These are phyloP conservation scores for Diospyros kaki DNA, from an alignment of 148 eudicot species.

Conservation along the genomic window DNA sequence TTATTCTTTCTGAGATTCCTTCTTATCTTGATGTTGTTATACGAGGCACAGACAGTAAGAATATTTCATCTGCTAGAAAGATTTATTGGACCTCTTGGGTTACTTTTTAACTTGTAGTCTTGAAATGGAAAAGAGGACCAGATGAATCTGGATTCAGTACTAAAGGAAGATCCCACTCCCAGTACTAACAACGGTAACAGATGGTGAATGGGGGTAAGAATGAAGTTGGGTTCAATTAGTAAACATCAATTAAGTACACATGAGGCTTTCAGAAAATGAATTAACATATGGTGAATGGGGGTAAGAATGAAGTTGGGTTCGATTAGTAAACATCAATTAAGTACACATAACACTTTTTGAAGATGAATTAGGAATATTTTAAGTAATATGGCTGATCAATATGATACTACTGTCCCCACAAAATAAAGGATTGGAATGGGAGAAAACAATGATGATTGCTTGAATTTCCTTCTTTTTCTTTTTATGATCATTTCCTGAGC, in stretches of 20 bases:
- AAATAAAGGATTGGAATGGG: not conserved
- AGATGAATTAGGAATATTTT: slow-evolving; percentile 1
- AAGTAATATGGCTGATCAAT: not conserved
- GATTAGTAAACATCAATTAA: not conserved
- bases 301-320: not conserved
- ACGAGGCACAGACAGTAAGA: not conserved
- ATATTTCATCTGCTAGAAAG: not conserved
- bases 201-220: not conserved
- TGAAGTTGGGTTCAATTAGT: too few relatives aligned
- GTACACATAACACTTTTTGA: not conserved
- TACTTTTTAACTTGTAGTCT: not conserved
- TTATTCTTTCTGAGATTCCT: not conserved
- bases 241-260: too few relatives aligned
- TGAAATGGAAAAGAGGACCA: not conserved
- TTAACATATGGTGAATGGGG: too few relatives aligned
- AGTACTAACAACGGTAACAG: too few relatives aligned
- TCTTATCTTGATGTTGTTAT: not conserved
- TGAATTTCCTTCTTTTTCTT: not conserved
- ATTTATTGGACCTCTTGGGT: not conserved
- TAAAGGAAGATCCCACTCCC: too few relatives aligned
- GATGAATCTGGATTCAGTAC: too few relatives aligned
- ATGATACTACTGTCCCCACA: not conserved
- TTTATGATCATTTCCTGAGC: not conserved
- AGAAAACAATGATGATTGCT: not conserved
- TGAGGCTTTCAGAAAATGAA: too few relatives aligned